Base-by-base conservation (phyloP, 2,329 filamentous ascomycete genomes). In the Aspergillus calidoustus region DNA sequence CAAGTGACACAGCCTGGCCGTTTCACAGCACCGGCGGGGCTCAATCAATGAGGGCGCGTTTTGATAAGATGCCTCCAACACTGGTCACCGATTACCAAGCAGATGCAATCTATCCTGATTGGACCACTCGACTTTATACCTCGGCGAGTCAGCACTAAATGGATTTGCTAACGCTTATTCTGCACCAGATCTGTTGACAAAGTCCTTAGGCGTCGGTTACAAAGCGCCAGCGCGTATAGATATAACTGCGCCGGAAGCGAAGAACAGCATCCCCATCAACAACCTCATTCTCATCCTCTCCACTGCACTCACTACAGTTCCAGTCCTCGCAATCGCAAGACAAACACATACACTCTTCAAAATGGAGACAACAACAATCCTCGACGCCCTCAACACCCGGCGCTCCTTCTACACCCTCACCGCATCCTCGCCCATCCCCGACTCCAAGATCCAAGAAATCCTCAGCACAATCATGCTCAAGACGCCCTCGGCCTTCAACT, bases 401-500 rank as follows among this genome's bases (percentile, higher is more conserved):
- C 73, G 75, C 8, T 69, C 68, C 25, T 66, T 74, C 57, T 73
- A 75, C 61, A 63, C 57, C 34, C 66, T 76, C 0, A 68, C 67
- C 30, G 67, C 66, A 28, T 62, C 68, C 7, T 74, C 71, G 8
- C 64, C 68, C 2, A 72, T 76, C 17, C 55, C 74, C 2, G 72
- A 77, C 54, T 61, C 60, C 22, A 69, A 69, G 49, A 70, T 77
- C 25, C 55, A 69, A 53, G 65, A 72, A 34, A 67, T 77, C 15
- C 51, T 77, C 22, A 47, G 60, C 7, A 60, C 72, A 6, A 81
- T 85, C 51, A 79, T 93, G 66, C 81, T 85, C 59, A 82, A 91
- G 74, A 83, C 87, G 2, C 92, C 92, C 48, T 89, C 86, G 34
- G 87, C 88, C 68, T 96, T 94, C 87, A 96, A 96, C 86, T 89